Base-by-base conservation (phyloP, 805 yeast genomes). In the Candida ipomoeae region DNA sequence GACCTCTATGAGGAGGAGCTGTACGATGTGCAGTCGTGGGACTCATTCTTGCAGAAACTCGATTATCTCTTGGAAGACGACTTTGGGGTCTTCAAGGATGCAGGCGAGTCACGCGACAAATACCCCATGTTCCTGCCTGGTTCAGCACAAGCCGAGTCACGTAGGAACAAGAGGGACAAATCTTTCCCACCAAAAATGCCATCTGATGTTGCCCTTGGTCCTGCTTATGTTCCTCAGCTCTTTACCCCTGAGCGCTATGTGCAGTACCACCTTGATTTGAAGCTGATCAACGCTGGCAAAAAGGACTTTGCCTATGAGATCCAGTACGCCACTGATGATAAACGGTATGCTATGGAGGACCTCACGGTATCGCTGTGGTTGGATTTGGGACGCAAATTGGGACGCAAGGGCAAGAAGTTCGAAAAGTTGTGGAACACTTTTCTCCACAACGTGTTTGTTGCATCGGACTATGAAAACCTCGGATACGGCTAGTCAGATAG, bases 191-290 rank as follows among this genome's bases (percentile, higher is more conserved):
- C 71, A 47, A 70, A 67, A 43, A 84, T 75, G 79, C 92, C 94
- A 4, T 58, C 55, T 2, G 63, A 67, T 13, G 50, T 70, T 18
- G 74, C 79, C 1, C 63, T 84, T 36, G 96, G 96, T 0, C 96
- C 96, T 2, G 96, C 85, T 0, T 87, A 84, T 62, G 67, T 69
- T 2, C 79, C 83, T 1, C 95, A 88, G 68, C 62, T 82, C 32
- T 87, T 87, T 56, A 75, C 92, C 0, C 96, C 96, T 0, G 76
- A 79, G 37, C 71, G 81, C 52, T 89, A 84, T 66, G 82, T 82
- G 1, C 95, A 87, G 62, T 88, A 84, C 63, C 89, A 71, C 63
- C 77, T 83, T n/a, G 88, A 89, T 63, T 71, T 89, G 53, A 51
- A 71, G 23, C 54, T 66, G 10, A 72, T 82, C 41, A 81, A 82